phyloP scores from a whole-genome alignment of 495 filamentous ascomycete genomes.

The Apodospora peruviana region DNA sequence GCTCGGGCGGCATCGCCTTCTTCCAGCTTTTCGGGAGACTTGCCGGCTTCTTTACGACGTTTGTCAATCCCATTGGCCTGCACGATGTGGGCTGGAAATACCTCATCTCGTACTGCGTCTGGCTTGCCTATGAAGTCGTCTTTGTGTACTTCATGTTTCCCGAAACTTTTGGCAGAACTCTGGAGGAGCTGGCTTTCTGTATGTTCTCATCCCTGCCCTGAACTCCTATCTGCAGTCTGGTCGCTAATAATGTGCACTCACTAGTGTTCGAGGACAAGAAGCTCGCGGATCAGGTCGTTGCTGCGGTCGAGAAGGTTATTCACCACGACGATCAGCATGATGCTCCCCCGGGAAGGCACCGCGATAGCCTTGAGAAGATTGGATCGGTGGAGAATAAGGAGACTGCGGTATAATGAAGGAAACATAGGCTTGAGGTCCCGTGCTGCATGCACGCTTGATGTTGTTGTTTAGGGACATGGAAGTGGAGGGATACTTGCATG shows the following conservation, averaged over 20 bases:
- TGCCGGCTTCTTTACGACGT: conserved; percentile 46
- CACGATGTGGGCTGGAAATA: conserved; percentile 54
- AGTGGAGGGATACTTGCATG: no score
- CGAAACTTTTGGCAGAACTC: conserved; percentile 54
- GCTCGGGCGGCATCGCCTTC: conserved; percentile 55
- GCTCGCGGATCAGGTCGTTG: conserved; percentile 30
- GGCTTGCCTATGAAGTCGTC: conserved; percentile 50
- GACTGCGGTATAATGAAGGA: conserved; percentile 1
- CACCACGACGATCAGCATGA: conserved; percentile 6
- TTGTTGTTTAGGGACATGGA: no score
- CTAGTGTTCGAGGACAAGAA: conserved; percentile 43
- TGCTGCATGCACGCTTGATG: no score
- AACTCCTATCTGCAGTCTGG: neutral
- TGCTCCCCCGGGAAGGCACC: neutral
- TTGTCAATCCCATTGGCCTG: conserved; percentile 64
- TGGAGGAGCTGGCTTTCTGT: conserved; percentile 62
- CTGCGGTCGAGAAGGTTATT: conserved; percentile 37
- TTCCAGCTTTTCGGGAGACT: conserved; percentile 57
- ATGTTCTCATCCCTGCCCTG: conserved; percentile 21
- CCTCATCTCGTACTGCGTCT: conserved; percentile 46
- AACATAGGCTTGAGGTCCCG: no score
- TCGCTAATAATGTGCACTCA: no score
- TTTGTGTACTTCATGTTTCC: conserved; percentile 63
- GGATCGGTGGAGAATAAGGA: conserved; percentile 9
- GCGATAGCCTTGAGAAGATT: conserved; percentile 1